Percentiles rank a stretch among this genome's conserved stretches.
Conservation (phyloP, 2,329 filamentous ascomycete genomes). For the Colletotrichum eleusines region DNA sequence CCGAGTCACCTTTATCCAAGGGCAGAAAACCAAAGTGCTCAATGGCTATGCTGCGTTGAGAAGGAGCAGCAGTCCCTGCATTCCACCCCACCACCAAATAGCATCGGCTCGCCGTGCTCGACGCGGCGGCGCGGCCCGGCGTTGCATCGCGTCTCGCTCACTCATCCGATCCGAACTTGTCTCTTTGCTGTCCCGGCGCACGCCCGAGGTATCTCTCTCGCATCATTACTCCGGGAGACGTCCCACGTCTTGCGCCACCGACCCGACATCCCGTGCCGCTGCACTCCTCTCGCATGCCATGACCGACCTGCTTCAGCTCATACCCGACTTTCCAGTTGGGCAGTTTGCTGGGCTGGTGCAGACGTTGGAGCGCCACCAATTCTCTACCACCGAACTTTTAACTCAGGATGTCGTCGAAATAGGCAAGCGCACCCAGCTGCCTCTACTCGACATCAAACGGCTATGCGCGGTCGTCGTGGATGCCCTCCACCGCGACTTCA, state of each 20-base stretch:
- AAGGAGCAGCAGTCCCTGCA: neutral
- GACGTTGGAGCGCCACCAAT: slow-evolving; percentile 79
- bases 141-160: slow-evolving; percentile 1
- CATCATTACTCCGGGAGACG: no score
- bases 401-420: slow-evolving; percentile 86
- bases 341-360: slow-evolving; percentile 81
- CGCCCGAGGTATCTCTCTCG: no score
- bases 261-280: neutral
- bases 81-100: neutral
- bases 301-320: slow-evolving; percentile 86
- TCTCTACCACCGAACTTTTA: slow-evolving; percentile 87
- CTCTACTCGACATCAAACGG: slow-evolving; percentile 82
- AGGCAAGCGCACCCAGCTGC: slow-evolving; percentile 86
- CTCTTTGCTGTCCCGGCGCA: neutral
- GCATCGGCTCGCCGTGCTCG: neutral
- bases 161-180: neutral
- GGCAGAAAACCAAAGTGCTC: neutral
- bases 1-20: neutral
- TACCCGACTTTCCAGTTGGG: slow-evolving; percentile 81
- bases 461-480: slow-evolving; percentile 76
- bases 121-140: neutral
- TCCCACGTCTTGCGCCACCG: no score
- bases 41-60: neutral
- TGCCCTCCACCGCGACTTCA: slow-evolving; percentile 74
- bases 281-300: slow-evolving; percentile 60